A percentile compares a stretch with the other conserved stretches of the same genome.
These are phyloP conservation scores for Vanderwaltozyma yarrowii DNA, from an alignment of 805 yeast species.

Conservation along the genomic window DNA sequence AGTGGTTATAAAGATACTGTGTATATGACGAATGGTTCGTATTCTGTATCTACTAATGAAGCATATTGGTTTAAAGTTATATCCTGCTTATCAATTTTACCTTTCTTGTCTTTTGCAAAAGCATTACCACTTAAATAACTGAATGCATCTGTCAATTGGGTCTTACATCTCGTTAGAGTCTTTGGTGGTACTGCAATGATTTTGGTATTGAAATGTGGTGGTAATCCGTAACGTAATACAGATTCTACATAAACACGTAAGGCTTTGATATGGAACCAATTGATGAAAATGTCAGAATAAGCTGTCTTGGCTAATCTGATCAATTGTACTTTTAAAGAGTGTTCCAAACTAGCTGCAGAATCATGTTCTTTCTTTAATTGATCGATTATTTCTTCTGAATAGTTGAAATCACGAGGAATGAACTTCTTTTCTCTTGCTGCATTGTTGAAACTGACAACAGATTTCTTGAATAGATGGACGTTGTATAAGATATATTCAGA, in stretches of 20 bases:
- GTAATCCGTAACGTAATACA: constrained; percentile 91
- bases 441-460: constrained; percentile 53
- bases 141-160: constrained; percentile 60
- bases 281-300: constrained; percentile 72
- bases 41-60: constrained; percentile 84
- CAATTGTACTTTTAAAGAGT: constrained; percentile 62
- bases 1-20: constrained; percentile 22
- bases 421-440: constrained; percentile 78
- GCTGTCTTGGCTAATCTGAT: constrained; percentile 80
- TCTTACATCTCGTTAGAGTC: constrained; percentile 47
- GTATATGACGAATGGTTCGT: constrained; percentile 92
- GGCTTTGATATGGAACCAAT: constrained; percentile 86
- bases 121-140: constrained; percentile 92
- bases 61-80: constrained; percentile 74
- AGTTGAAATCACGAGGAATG: constrained; percentile 86
- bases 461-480: constrained; percentile 80
- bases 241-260: constrained; percentile 85
- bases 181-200: constrained; percentile 38
- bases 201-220: constrained; percentile 70
- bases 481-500: constrained; percentile 62
- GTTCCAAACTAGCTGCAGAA: constrained; percentile 63
- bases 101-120: constrained; percentile 55
- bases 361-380: constrained; percentile 71
- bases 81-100: constrained; percentile 50
- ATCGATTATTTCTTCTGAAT: constrained; percentile 66